Percentiles rank a stretch among this genome's conserved stretches.
Conservation (phyloP, 768 basidiomycete genomes). For the Mycena maculata region DNA sequence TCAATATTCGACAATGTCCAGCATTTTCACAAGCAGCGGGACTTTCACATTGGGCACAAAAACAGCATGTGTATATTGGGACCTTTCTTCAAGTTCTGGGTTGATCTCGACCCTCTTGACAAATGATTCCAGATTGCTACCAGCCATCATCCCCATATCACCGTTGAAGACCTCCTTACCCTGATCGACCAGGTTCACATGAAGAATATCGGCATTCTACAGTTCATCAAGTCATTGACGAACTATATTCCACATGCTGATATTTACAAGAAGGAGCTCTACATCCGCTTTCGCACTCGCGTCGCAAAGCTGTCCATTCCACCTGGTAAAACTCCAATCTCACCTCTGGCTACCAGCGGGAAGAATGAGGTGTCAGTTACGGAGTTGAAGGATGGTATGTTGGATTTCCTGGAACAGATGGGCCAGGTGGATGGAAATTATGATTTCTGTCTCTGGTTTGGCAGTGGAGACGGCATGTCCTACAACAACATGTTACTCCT, state of each 20-base stretch:
- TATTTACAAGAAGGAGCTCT: constrained; percentile 33
- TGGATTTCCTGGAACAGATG: constrained; percentile 48
- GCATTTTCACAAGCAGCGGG: constrained; percentile 41
- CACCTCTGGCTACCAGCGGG: constrained; percentile 44
- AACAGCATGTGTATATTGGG: constrained; percentile 41
- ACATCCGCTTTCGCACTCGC: constrained; percentile 38
- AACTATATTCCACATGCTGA: constrained; percentile 42
- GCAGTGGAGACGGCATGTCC: constrained; percentile 51
- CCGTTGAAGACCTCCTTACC: constrained; percentile 37
- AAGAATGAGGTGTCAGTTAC: constrained; percentile 42
- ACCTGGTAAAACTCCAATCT: constrained; percentile 28
- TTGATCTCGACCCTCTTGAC: constrained; percentile 43
- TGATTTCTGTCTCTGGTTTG: constrained; percentile 33
- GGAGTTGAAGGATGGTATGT: constrained; percentile 45
- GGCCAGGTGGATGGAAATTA: neutral
- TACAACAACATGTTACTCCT: constrained; percentile 40
- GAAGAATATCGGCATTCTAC: constrained; percentile 40
- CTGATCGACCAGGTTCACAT: constrained; percentile 42
- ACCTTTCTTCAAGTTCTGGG: constrained; percentile 6
- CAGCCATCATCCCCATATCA: constrained; percentile 31
- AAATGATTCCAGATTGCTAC: constrained; percentile 14
- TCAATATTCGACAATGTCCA: constrained; percentile 46
- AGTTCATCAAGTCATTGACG: constrained; percentile 42
- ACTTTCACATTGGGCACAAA: constrained; percentile 43
- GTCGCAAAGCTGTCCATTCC: constrained; percentile 31